Evolutionary conservation across 257 asterid species (phyloP).

Genomic region (Salvia rosmarinus): DNA sequence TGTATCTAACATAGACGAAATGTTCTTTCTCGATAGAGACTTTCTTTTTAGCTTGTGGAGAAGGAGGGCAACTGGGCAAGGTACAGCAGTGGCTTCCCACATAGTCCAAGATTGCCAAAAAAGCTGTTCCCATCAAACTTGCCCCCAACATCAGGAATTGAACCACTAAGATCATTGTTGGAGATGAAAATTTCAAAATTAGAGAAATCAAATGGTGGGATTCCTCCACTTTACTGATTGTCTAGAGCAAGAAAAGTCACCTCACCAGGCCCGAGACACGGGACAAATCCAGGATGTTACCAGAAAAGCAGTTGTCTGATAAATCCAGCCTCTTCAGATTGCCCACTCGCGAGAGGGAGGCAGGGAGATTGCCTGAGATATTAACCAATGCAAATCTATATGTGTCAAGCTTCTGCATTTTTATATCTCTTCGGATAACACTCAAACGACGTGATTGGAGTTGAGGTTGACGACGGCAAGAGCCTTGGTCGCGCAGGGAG

Average conservation of each 20-base stretch:
- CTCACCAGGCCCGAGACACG: constrained; percentile 62
- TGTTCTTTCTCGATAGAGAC: constrained; percentile 39
- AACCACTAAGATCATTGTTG: constrained; percentile 58
- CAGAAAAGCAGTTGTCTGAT: constrained; percentile 59
- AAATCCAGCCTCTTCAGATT: constrained; percentile 52
- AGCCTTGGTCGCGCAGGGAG: constrained; percentile 44
- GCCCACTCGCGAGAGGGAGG: constrained; percentile 43
- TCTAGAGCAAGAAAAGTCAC: constrained; percentile 56
- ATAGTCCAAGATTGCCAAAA: constrained; percentile 56
- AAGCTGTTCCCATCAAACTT: constrained; percentile 48
- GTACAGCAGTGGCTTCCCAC: constrained; percentile 52
- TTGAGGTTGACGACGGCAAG: constrained; percentile 60
- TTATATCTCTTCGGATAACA: constrained; percentile 49
- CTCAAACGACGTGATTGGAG: constrained; percentile 48
- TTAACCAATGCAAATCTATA: constrained; percentile 51
- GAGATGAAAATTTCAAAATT: constrained; percentile 63
- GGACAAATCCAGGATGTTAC: constrained; percentile 54
- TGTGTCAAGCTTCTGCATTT: constrained; percentile 56
- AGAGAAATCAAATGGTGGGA: constrained; percentile 59
- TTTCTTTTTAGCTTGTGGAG: constrained; percentile 37
- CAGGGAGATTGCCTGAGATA: constrained; percentile 56
- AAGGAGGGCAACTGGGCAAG: constrained; percentile 55
- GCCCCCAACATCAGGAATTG: constrained; percentile 52
- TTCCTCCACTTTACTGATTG: constrained; percentile 53
- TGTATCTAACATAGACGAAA: constrained; percentile 60